Percentiles rank a stretch among this genome's conserved stretches.
Evolutionary conservation across 257 asterid species (phyloP).

Genomic region (Echium plantagineum): DNA sequence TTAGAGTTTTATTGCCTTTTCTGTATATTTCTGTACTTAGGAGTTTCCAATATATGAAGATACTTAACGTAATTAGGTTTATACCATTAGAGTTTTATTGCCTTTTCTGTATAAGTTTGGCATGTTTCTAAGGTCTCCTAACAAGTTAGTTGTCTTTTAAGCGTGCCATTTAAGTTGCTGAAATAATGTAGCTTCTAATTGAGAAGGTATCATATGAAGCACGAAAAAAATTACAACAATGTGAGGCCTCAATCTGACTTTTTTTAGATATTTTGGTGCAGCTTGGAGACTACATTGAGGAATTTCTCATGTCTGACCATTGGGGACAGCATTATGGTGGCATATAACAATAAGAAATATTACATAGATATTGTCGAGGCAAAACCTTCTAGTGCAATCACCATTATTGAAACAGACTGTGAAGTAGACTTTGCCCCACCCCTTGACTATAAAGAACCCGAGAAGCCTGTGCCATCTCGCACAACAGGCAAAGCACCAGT

Average conservation of each 20-base stretch:
- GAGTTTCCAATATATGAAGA: too few species aligned
- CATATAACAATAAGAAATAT: slow-evolving; percentile 84
- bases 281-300: slow-evolving; percentile 94
- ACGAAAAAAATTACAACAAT: background rate
- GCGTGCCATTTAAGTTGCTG: too few species aligned
- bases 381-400: slow-evolving; percentile 85
- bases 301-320: slow-evolving; percentile 92
- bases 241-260: slow-evolving; percentile 7
- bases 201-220: background rate
- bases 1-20: too few species aligned
- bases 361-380: slow-evolving; percentile 95
- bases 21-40: too few species aligned
- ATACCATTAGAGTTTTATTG: too few species aligned
- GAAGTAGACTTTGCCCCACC: slow-evolving; percentile 99
- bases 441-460: slow-evolving; percentile 94
- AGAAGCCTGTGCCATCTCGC: slow-evolving; percentile 36
- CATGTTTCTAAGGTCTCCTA: too few species aligned
- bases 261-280: slow-evolving; percentile 25
- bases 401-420: slow-evolving; percentile 92
- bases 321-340: slow-evolving; percentile 99
- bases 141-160: too few species aligned
- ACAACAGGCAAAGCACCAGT: slow-evolving; percentile 54
- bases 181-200: too few species aligned
- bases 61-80: too few species aligned
- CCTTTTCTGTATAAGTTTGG: too few species aligned